phyloP scores from a whole-genome alignment of 805 yeast genomes.

The Candida succiphila region DNA sequence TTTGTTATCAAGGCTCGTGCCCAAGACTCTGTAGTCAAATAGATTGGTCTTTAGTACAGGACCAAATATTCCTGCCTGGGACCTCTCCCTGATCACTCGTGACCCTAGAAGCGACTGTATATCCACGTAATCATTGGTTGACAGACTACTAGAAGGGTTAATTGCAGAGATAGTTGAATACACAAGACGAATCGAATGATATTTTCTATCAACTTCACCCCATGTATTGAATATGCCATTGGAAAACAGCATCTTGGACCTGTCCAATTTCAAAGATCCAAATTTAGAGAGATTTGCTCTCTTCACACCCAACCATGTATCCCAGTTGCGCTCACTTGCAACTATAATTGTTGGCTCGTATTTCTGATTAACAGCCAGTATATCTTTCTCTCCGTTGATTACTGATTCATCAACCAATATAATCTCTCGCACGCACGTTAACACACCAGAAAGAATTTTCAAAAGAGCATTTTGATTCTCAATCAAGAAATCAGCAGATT shows the following conservation, averaged over 20 bases:
- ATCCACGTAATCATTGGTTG: constrained; percentile 20
- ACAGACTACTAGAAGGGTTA: constrained; percentile 3
- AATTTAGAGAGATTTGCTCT: neutral
- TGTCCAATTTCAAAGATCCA: constrained; percentile 6
- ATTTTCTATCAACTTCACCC: constrained; percentile 15
- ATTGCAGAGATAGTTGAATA: constrained; percentile 17
- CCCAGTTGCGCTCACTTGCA: constrained; percentile 15
- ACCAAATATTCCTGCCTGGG: constrained; percentile 38
- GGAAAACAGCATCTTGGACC: constrained; percentile 33
- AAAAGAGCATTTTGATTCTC: constrained; percentile 13
- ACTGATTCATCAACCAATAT: constrained; percentile 18
- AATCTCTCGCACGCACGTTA: too few relatives aligned
- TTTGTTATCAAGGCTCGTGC: constrained; percentile 2
- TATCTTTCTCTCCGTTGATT: constrained; percentile 9
- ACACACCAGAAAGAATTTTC: constrained; percentile 29
- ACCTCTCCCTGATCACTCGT: constrained; percentile 42
- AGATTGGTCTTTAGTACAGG: constrained; percentile 50
- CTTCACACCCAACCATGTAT: constrained; percentile 11
- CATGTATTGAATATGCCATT: constrained; percentile 36
- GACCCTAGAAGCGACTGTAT: constrained; percentile 36
- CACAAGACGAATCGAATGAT: constrained; percentile 28
- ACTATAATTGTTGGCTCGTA: constrained; percentile 24
- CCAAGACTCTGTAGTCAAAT: constrained; percentile 48
- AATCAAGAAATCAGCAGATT: constrained; percentile 5
- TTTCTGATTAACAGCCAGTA: constrained; percentile 4